Evolutionary conservation across 192 early-diverging fungal species (phyloP), one percentile per base, ranked within the genome.

Genomic region (Chytriomyces confervae): DNA sequence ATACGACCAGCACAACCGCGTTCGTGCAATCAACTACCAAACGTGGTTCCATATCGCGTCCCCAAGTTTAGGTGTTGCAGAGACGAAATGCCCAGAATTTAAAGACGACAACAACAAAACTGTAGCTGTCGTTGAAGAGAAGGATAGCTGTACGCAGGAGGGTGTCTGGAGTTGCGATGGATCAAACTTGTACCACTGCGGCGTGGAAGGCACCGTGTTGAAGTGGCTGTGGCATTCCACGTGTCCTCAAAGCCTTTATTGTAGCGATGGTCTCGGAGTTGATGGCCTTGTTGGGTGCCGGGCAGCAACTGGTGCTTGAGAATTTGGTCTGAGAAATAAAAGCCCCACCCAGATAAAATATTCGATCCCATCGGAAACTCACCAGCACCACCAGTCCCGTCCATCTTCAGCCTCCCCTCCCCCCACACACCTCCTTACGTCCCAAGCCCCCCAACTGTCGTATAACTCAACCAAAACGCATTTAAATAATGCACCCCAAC

Each of bases 171-270:
- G 16, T 57, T 57, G 53, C 20, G 53, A 57, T 5, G 53, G 53
- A n/a, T 13, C 53, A 13, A 57, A 57, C 53, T 20, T 57, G 13
- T 57, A 57, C 20, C 13, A n/a, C 16, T 57, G 53, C 20, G 5
- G 53, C 53, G 16, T n/a, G 20, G 0, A 0, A 3, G 53, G 53
- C 16, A 57, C 53, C 20, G 13, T 57, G 1, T 57, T 57, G 53
- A 57, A 57, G 53, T 57, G 53, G 53, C 53, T 57, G 53, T 57
- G 13, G 13, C 53, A 57, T 57, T 57, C 53, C 13, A 57, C 53
- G 20, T 57, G 53, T 5, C 53, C 53, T n/a, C 2, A 57, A 20
- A 57, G 2, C 16, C 20, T 57, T 13, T 13, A n/a, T 57, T 57
- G 53, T 20, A 57, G 16, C 53, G 53, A n/a, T 13, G 20, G 20